Evolutionary conservation across 768 basidiomycete species (phyloP), one percentile per base, ranked within the genome.

Genomic region (Suillus clintonianus): DNA sequence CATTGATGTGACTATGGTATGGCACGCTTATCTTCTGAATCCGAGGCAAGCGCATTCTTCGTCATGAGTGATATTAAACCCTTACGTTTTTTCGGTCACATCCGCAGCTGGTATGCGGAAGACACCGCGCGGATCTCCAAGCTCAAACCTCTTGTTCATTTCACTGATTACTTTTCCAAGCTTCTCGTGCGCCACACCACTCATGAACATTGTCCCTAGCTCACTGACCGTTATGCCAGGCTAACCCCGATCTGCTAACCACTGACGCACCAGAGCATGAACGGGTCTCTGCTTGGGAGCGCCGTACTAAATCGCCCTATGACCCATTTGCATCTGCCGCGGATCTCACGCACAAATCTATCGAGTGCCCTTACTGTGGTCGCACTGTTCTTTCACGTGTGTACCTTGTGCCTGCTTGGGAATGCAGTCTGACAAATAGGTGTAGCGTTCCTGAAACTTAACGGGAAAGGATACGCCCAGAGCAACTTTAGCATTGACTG

Each of bases 381-480:
- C 53, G 10, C 0, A 34, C 13, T 17, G 48, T 63, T 15, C 24
- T 43, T 14, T 68, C 67, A 11, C 71, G 78, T 79, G 59, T 64
- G 76, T 42, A 36, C 14, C 3, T 15, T n/a, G 13, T 13, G 19
- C 54, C 32, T 24, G 5, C 7, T 19, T n/a, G 14, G n/a, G 36
- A 39, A 27, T 56, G 9, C 5, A 56, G 6, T 56, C 58, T 70
- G 37, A 65, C 48, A 6, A 24, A 32, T 39, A 11, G 3, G 15
- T 13, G 10, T 37, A 85, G 84, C 79, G 4, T 80, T 80, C 45
- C 65, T 82, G 63, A 75, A 69, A 5, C 53, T 64, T 5, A 43
- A 65, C 0, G 84, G 81, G 5, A 76, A 72, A 0, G 86, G 86
- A 1, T 86, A 86, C 63, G 70, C 81, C 2, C 85, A 86, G 63